These are phyloP conservation scores for Byssochlamys sp. DNA, from an alignment of 2,329 filamentous ascomycete species.

Conservation along the genomic window DNA sequence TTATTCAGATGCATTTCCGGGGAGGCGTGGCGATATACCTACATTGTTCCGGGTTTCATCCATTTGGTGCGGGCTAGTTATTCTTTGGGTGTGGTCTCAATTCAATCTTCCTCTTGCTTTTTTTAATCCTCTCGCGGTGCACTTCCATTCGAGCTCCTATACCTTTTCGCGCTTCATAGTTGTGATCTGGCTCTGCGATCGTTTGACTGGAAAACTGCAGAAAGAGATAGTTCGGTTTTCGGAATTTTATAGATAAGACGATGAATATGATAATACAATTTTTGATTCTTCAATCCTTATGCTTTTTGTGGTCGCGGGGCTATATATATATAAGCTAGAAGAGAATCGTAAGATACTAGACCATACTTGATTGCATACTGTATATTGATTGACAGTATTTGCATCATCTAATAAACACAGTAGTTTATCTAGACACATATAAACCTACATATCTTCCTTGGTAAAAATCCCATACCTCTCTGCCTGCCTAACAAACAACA, in stretches of 20 bases:
- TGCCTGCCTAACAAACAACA: too few species aligned
- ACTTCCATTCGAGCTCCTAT: neutral
- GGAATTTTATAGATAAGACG: neutral
- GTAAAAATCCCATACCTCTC: too few species aligned
- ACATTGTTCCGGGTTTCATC: neutral
- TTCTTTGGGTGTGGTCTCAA: conserved; percentile 3
- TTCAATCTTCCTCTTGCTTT: neutral
- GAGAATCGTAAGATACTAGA: too few species aligned
- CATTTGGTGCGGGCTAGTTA: neutral
- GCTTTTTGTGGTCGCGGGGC: too few species aligned
- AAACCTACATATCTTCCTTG: too few species aligned
- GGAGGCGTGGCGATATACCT: neutral
- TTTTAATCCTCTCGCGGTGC: neutral
- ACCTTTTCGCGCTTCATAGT: neutral
- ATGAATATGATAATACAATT: conserved; percentile 5
- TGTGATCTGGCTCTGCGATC: neutral
- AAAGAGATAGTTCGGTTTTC: neutral
- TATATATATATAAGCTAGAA: too few species aligned
- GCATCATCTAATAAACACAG: too few species aligned
- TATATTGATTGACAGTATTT: too few species aligned
- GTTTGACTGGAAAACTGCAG: neutral
- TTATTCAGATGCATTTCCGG: neutral
- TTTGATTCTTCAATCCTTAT: conserved; percentile 3
- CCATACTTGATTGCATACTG: too few species aligned
- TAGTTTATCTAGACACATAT: too few species aligned